Percentiles rank a stretch among this genome's conserved stretches.
phyloP scores from a whole-genome alignment of 2,329 filamentous ascomycete genomes.

The Talaromyces atroroseus region DNA sequence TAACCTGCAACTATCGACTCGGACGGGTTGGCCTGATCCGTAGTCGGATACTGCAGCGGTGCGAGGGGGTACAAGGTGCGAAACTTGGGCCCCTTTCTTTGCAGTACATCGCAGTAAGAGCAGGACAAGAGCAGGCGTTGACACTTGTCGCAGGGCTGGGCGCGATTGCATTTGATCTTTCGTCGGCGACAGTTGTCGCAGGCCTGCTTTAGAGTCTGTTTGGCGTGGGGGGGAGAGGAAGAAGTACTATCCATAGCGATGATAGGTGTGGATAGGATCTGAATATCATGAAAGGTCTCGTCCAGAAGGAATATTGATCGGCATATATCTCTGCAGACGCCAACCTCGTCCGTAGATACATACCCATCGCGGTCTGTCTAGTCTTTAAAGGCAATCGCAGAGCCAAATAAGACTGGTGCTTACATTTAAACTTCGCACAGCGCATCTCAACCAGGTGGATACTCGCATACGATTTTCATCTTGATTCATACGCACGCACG shows the following conservation, averaged over 20 bases:
- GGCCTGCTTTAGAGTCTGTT: slow-evolving; percentile 30
- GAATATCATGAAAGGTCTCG: no score
- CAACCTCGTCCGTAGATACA: neutral
- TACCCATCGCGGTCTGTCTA: neutral
- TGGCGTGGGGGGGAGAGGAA: slow-evolving; percentile 13
- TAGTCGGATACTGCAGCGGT: slow-evolving; percentile 21
- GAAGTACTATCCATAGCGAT: neutral
- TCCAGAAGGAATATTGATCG: neutral
- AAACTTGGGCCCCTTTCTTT: slow-evolving; percentile 37
- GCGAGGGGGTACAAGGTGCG: slow-evolving; percentile 35
- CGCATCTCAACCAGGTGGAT: neutral
- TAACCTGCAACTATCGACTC: slow-evolving; percentile 10
- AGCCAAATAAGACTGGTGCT: neutral
- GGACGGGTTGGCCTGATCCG: slow-evolving; percentile 2
- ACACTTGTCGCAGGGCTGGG: slow-evolving; percentile 38
- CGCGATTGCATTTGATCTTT: slow-evolving; percentile 40
- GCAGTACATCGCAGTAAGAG: slow-evolving; percentile 35
- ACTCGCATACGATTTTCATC: neutral
- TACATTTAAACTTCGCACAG: neutral
- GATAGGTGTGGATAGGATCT: neutral
- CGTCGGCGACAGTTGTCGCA: slow-evolving; percentile 39
- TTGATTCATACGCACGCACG: neutral
- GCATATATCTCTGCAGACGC: neutral
- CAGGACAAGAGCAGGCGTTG: slow-evolving; percentile 32
- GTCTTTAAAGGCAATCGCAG: neutral